phyloP scores from a whole-genome alignment of 2,329 filamentous ascomycete genomes.

The Microcera coccophila region DNA sequence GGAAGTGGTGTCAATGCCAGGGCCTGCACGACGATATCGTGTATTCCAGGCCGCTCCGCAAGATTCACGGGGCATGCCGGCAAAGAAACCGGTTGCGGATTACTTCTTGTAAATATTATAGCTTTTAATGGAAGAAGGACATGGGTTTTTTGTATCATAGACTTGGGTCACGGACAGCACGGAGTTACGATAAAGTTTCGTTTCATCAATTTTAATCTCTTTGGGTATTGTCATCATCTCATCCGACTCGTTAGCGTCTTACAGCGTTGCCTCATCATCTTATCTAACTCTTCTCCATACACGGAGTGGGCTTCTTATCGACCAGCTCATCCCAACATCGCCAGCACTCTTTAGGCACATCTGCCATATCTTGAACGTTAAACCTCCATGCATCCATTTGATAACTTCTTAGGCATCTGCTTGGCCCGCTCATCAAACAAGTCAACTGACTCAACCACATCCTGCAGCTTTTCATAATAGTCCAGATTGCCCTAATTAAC shows the following conservation, averaged over 20 bases:
- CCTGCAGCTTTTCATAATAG: neutral
- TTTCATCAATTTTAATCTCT: slow-evolving; percentile 5
- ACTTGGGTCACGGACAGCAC: slow-evolving; percentile 21
- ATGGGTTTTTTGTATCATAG: slow-evolving; percentile 17
- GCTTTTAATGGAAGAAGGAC: slow-evolving; percentile 6
- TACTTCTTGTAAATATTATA: slow-evolving; percentile 76
- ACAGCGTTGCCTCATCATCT: no score
- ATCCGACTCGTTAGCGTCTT: no score
- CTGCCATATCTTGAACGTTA: no score
- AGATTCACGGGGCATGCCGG: slow-evolving; percentile 94
- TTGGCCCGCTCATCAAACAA: neutral
- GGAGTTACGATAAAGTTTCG: slow-evolving; percentile 22
- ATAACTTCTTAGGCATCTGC: no score
- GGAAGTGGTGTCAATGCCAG: slow-evolving; percentile 46
- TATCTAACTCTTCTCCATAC: no score
- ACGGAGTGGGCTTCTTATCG: no score
- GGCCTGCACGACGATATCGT: slow-evolving; percentile 83
- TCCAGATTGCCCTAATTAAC: neutral
- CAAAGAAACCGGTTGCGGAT: slow-evolving; percentile 96
- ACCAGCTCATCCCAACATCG: no score
- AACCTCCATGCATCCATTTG: no score
- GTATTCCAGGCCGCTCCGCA: slow-evolving; percentile 97
- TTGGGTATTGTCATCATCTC: slow-evolving; percentile 12
- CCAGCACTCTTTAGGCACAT: no score
- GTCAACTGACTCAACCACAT: neutral